These are phyloP conservation scores for Penicillium verrucosum DNA, from an alignment of 2,329 filamentous ascomycete genomes.

Conservation along the genomic window DNA sequence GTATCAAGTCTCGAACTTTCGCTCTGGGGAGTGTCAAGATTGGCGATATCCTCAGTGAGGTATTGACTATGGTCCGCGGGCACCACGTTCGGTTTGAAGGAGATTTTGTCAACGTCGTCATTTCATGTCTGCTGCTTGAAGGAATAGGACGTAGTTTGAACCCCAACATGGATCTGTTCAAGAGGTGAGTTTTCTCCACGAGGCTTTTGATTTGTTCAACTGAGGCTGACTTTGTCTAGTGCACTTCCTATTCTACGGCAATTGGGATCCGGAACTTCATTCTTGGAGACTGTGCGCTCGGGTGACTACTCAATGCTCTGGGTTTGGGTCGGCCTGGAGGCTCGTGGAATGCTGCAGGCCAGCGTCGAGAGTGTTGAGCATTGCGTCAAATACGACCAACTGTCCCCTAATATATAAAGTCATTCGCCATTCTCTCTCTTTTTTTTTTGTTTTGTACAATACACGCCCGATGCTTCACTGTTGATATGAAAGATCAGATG, in stretches of 20 bases:
- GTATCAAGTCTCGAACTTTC: slow-evolving; percentile 85
- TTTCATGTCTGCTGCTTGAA: slow-evolving; percentile 88
- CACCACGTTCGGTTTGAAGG: slow-evolving; percentile 95
- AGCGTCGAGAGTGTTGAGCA: slow-evolving; percentile 85
- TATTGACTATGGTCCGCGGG: slow-evolving; percentile 81
- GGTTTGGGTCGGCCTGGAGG: slow-evolving; percentile 88
- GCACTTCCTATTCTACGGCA: slow-evolving; percentile 87
- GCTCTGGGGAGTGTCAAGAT: slow-evolving; percentile 94
- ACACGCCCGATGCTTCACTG: background rate
- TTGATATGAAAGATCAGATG: slow-evolving; percentile 5
- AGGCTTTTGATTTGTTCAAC: background rate
- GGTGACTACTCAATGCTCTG: slow-evolving; percentile 82
- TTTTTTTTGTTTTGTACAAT: slow-evolving; percentile 8
- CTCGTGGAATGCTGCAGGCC: slow-evolving; percentile 81
- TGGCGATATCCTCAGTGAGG: slow-evolving; percentile 87
- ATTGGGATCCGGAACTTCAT: slow-evolving; percentile 62
- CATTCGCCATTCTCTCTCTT: background rate
- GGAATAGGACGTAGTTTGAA: slow-evolving; percentile 87
- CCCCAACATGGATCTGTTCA: slow-evolving; percentile 81
- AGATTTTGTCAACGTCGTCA: slow-evolving; percentile 97
- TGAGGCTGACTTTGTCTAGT: slow-evolving; percentile 45
- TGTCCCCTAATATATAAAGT: slow-evolving; percentile 76
- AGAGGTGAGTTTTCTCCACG: slow-evolving; percentile 51
- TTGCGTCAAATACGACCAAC: slow-evolving; percentile 85
- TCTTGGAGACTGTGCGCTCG: slow-evolving; percentile 61